A percentile compares a stretch with the other conserved stretches of the same genome.
phyloP scores from a whole-genome alignment of 345 rosid genomes.

The Lumnitzera racemosa region DNA sequence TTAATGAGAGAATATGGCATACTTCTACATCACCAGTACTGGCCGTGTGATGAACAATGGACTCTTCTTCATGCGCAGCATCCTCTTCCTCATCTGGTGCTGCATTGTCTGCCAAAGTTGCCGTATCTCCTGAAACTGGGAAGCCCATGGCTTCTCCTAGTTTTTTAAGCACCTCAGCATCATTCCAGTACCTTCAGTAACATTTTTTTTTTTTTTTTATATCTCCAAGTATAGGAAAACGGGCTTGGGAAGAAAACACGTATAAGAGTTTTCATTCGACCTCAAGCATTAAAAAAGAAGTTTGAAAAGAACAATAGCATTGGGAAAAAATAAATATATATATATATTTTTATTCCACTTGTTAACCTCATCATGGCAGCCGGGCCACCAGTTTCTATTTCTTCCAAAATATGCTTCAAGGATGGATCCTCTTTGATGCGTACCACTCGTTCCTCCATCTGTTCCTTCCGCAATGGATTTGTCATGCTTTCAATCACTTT shows the following conservation, averaged over 20 bases:
- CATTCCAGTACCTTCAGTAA: conserved; percentile 82
- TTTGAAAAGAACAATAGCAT: too few relatives aligned
- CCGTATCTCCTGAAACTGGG: conserved; percentile 55
- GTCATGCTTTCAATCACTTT: conserved; percentile 68
- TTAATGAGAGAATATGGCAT: conserved; percentile 4
- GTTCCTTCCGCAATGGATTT: conserved; percentile 72
- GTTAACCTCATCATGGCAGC: conserved; percentile 92
- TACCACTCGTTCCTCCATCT: conserved; percentile 83
- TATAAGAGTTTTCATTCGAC: too few relatives aligned
- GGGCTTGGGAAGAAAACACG: too few relatives aligned
- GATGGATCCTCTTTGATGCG: conserved; percentile 81
- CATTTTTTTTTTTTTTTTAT: conserved; percentile 6
- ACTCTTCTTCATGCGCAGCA: conserved; percentile 76
- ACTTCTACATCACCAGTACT: conserved; percentile 97
- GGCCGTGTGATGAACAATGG: conserved; percentile 83
- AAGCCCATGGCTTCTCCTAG: conserved; percentile 98
- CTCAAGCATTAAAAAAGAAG: too few relatives aligned
- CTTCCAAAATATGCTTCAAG: conserved; percentile 81
- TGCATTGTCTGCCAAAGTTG: conserved; percentile 50
- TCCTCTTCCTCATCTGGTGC: conserved; percentile 61
- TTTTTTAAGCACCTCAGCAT: conserved; percentile 73
- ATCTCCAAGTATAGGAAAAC: neutral
- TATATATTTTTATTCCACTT: neutral
- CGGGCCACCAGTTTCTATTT: conserved; percentile 89
- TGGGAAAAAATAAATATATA: neutral